Evolutionary conservation across 2,329 filamentous ascomycete species (phyloP).

Genomic region (Monilinia fructigena): DNA sequence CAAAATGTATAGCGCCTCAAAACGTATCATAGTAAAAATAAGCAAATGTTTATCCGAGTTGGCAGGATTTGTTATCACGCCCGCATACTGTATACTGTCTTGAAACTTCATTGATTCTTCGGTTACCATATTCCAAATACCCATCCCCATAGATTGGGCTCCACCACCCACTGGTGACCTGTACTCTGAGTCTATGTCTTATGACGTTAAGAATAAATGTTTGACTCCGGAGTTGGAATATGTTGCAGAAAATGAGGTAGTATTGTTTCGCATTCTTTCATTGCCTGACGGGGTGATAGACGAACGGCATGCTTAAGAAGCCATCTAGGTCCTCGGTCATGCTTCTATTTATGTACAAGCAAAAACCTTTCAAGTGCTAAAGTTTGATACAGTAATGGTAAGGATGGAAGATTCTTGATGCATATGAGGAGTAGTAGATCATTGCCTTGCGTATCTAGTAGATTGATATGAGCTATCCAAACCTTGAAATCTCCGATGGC

Average conservation of each 20-base stretch:
- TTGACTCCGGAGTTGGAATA: background rate
- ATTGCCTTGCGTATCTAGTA: background rate
- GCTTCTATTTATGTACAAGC: background rate
- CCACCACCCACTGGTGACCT: no score
- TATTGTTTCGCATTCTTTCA: background rate
- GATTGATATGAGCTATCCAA: background rate
- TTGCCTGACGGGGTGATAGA: background rate
- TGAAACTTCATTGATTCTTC: no score
- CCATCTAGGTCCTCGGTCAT: background rate
- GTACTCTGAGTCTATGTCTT: no score
- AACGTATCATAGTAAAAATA: no score
- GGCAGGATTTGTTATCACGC: no score
- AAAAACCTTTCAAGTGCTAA: background rate
- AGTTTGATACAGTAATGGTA: background rate
- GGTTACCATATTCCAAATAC: no score
- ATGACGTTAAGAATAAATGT: no score
- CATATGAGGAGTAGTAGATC: background rate
- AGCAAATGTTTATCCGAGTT: no score
- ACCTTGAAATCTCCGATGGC: background rate
- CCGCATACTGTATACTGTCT: no score
- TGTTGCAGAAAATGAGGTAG: background rate
- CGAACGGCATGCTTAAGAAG: background rate
- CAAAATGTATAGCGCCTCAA: background rate
- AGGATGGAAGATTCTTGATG: background rate
- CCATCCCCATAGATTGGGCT: no score